Base-by-base conservation (phyloP, 495 filamentous ascomycete genomes). In the Aspergillus biplanus region DNA sequence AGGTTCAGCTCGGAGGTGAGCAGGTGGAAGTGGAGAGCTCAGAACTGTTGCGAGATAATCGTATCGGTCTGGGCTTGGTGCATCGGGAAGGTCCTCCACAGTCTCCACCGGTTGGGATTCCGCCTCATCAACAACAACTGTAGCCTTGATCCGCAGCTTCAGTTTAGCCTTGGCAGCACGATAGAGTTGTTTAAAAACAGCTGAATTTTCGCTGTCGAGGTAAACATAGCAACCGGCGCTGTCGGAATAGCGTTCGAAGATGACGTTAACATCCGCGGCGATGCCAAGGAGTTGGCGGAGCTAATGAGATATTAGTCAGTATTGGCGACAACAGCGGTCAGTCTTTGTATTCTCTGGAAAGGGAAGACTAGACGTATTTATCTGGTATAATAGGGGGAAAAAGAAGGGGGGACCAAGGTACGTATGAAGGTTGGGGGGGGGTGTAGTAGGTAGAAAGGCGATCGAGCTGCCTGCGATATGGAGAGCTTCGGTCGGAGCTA, bases 81-180 rank as follows among this genome's bases (percentile, higher is more conserved):
- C 60, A 54, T 60, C 56, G 9, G 50, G 33, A 6, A 52, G 16
- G 27, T 33, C 27, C n/a, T 66, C 59, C 21, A 27, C 21, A 12
- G 57, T 27, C 35, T 58, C 44, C n/a, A 66, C 18, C 46, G 66
- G 34, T 34, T 65, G 68, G 33, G 58, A 34, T 58, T 34, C 13
- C 44, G 47, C 15, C 58, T 67, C 47, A 15, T 70, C 65, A 39
- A 67, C 65, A 13, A 68, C 73, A 16, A 86, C 93, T 27, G 21
- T 27, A 52, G 89, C 92, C 65, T 88, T 89, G 54, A 99, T 86
- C 70, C 93, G 92, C 63, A 99, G 88, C 88, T 97, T 99, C 59
- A 93, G 87, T 84, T 99, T 99, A 16, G 95, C 95, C 78, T 97
- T 99, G 63, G 96, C 95, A 71, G 95, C 95, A 66, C 95, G 91